Base-by-base conservation (phyloP, 2,329 filamentous ascomycete genomes). In the Exutisphaerella laricina region DNA sequence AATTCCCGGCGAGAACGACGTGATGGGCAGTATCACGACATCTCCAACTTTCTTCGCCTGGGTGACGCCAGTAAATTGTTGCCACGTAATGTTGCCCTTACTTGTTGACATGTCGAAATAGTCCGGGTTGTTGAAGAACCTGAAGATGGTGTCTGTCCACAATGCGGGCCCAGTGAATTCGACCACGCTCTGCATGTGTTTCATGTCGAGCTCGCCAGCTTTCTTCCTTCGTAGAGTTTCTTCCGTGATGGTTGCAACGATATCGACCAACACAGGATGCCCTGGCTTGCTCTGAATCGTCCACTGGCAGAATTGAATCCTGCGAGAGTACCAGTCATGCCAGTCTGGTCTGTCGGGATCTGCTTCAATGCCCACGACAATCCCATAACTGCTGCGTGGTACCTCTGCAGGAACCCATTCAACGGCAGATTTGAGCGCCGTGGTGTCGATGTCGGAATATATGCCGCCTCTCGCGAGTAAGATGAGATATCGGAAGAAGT, bases 221-320 rank as follows among this genome's bases (percentile, higher is more conserved):
- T 72, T 72, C 72, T 94, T 88, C 67, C 83, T 77, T 46, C 75
- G 72, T 37, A 97, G 71, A 0, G 89, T 85, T 62, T 89, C 80
- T 51, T 86, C 76, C 0, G 90, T 95, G 59, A 98, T 89, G 54
- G 82, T 84, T 10, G 84, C 75, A 22, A 98, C 88, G 48, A 95
- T 79, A 48, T 96, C 87, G 49, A 89, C 80, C 45, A 98, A 75
- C 9, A 95, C 80, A 0, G 92, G 92, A 63, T 98, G 92, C 8
- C 92, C 92, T 0, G 90, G 85, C 67, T 98, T 98, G 44, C 85
- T 73, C 66, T 97, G 90, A 50, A 98, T 96, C 1, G 92, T 98
- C 92, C 92, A 98, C 66, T 98, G 92, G 69, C 92, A 98, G 67
- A 98, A 97, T 64, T 97, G 92, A 48, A 98, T 89, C 51, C 90